Evolutionary conservation across 2,329 filamentous ascomycete species (phyloP), one percentile per base, ranked within the genome.

Genomic region (Penicillium sp.): DNA sequence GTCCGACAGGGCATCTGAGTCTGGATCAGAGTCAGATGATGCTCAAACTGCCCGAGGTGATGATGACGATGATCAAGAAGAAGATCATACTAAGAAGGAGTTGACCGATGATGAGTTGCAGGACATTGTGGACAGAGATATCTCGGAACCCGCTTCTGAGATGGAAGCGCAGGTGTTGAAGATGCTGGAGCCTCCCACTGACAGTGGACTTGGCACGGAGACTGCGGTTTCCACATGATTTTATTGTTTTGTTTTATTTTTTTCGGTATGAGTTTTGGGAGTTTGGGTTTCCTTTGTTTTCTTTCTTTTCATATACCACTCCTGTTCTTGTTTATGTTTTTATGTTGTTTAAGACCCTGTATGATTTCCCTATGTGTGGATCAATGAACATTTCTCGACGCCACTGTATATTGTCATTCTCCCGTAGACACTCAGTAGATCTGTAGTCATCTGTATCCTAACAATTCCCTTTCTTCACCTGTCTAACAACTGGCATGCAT

Each of bases 201-300:
- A 71, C 50, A 71, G 67, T 46, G 68, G 64, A 34, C 51, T 71
- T 14, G 69, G 67, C 9, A 61, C 66, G 10, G 69, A 67, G 64
- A 71, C 66, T 34, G 39, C 46, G 51, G 49, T 65, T 26, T 47
- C 53, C 10, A 49, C 34, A 39, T 55, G 39, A 44, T 42, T 11
- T 39, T 39, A 2, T 39, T 39, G 16, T 1, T n/a, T 21, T 11
- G 24, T 40, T 50, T 39, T 13, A 42, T 37, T 51, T 52, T 52
- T 46, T 45, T 23, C 19, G 26, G 40, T 42, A n/a, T 43, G 34
- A 19, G 39, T 51, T 14, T 52, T 28, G 13, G 31, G 31, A 8
- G 31, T 45, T 52, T 49, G 36, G 33, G 24, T 52, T 53, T 46
- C 18, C 19, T 31, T 53, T 60, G 40, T 56, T 60, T 54, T 29